A percentile compares a stretch with the other conserved stretches of the same genome.
Conservation (phyloP, 2,329 filamentous ascomycete species). For the Penicillium sumatraense region DNA sequence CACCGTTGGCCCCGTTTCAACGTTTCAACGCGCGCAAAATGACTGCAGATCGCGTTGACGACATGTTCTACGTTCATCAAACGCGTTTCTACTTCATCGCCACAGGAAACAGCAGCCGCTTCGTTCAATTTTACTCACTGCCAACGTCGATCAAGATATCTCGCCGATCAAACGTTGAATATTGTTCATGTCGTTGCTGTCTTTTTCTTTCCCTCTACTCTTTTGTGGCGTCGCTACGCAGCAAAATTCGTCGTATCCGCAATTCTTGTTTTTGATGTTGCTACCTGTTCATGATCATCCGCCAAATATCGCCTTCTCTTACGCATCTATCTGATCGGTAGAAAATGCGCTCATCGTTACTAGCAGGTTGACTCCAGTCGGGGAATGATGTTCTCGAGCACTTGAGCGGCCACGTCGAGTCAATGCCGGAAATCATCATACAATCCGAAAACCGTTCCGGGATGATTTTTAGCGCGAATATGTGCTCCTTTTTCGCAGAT, state of each 20-base stretch:
- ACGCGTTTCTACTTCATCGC: background rate
- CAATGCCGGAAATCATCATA: background rate
- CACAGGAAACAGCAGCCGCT: conserved; percentile 7
- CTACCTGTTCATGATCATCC: background rate
- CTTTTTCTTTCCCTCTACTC: background rate
- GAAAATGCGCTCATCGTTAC: background rate
- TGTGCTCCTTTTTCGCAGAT: background rate
- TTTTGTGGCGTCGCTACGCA: background rate
- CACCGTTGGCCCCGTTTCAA: background rate
- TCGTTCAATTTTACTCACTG: conserved; percentile 43
- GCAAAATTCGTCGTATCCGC: background rate
- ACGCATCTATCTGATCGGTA: background rate
- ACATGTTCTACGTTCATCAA: background rate
- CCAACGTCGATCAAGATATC: background rate
- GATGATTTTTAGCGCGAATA: background rate
- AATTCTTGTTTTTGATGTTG: background rate
- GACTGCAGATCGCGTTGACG: too few species aligned
- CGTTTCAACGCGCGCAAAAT: background rate
- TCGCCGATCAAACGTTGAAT: background rate
- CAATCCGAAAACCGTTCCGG: background rate
- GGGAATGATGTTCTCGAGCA: background rate
- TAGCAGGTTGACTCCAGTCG: background rate
- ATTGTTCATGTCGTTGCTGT: too few species aligned
- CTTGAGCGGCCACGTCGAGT: background rate
- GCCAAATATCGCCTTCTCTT: background rate